Percentiles rank a stretch among this genome's conserved stretches.
Evolutionary conservation across 1,139 yeast species (phyloP).

Genomic region (Candida glucosophila): DNA sequence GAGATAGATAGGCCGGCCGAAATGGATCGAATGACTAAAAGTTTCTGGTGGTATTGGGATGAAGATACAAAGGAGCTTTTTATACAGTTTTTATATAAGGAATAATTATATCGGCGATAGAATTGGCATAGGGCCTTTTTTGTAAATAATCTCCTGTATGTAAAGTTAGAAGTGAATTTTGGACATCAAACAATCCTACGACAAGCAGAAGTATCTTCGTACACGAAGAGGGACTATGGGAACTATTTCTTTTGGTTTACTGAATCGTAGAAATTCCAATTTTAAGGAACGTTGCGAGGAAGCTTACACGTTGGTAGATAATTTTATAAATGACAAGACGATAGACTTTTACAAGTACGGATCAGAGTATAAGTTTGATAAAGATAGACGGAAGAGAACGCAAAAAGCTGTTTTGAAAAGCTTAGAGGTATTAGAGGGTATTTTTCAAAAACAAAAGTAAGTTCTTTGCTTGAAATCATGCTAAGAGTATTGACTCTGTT

Average conservation of each 20-base stretch:
- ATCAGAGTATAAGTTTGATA: slow-evolving; percentile 13
- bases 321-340: slow-evolving; percentile 21
- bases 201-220: not conserved
- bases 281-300: slow-evolving; percentile 23
- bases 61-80: slow-evolving; percentile 58
- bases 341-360: slow-evolving; percentile 10
- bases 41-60: slow-evolving; percentile 68
- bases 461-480: no score
- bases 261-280: slow-evolving; percentile 1
- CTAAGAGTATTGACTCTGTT: slow-evolving; percentile 2
- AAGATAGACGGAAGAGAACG: slow-evolving; percentile 17
- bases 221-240: not conserved
- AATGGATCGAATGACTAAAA: slow-evolving; percentile 24
- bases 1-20: slow-evolving; percentile 40
- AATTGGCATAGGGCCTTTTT: no score
- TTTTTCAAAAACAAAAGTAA: slow-evolving; percentile 27
- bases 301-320: slow-evolving; percentile 23
- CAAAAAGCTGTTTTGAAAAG: slow-evolving; percentile 22
- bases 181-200: not conserved
- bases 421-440: slow-evolving; percentile 20
- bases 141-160: no score
- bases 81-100: slow-evolving; percentile 54
- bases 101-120: slow-evolving; percentile 2
- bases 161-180: no score
- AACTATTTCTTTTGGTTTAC: not conserved